These are phyloP conservation scores for Alternaria ethzedia DNA, from an alignment of 2,329 filamentous ascomycete genomes.

Conservation along the genomic window DNA sequence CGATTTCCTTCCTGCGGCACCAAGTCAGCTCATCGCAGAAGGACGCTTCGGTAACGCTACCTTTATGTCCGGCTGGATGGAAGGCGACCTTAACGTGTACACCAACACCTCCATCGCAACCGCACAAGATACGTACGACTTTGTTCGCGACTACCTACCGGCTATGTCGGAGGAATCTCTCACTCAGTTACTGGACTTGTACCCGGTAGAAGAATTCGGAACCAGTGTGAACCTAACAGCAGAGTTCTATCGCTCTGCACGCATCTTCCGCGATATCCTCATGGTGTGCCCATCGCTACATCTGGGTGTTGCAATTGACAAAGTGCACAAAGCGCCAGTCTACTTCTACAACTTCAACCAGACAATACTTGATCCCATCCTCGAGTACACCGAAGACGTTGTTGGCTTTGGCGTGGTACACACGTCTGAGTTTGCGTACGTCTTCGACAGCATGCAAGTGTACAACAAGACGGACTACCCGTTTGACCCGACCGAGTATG, in stretches of 20 bases:
- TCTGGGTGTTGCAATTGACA: slow-evolving; percentile 50
- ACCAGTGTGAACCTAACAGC: slow-evolving; percentile 49
- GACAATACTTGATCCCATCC: slow-evolving; percentile 57
- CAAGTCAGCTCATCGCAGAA: slow-evolving; percentile 51
- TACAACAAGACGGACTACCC: slow-evolving; percentile 51
- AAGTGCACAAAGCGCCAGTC: slow-evolving; percentile 47
- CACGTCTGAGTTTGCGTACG: slow-evolving; percentile 61
- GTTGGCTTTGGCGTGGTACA: slow-evolving; percentile 57
- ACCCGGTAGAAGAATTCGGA: slow-evolving; percentile 53
- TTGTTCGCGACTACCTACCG: slow-evolving; percentile 52
- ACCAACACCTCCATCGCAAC: slow-evolving; percentile 51
- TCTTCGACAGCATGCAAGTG: slow-evolving; percentile 52
- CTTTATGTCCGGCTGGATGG: slow-evolving; percentile 54
- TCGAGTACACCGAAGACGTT: slow-evolving; percentile 42
- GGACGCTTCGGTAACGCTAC: slow-evolving; percentile 53
- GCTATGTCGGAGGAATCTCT: slow-evolving; percentile 38
- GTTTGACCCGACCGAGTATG: slow-evolving; percentile 44
- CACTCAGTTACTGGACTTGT: slow-evolving; percentile 37
- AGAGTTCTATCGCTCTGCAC: slow-evolving; percentile 59
- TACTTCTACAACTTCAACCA: slow-evolving; percentile 63
- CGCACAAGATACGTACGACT: slow-evolving; percentile 48
- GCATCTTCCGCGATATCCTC: slow-evolving; percentile 60
- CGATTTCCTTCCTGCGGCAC: slow-evolving; percentile 57
- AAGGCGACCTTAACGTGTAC: slow-evolving; percentile 56
- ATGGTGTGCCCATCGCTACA: slow-evolving; percentile 58